These are phyloP conservation scores for Phlegmacium glaucopus DNA, from an alignment of 768 basidiomycete species.

Conservation along the genomic window DNA sequence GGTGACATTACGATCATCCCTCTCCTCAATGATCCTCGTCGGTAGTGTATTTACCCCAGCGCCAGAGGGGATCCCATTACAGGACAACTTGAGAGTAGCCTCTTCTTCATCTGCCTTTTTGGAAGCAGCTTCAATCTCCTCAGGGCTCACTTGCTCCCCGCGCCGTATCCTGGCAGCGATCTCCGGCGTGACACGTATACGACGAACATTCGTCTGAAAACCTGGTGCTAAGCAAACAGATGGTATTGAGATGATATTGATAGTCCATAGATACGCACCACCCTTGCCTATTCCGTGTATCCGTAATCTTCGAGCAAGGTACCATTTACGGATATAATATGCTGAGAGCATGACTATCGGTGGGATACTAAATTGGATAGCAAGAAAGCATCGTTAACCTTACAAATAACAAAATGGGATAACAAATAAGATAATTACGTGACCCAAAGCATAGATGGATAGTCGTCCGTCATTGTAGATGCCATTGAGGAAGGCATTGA, in stretches of 20 bases:
- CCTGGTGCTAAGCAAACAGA: conserved; percentile 38
- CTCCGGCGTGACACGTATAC: conserved; percentile 50
- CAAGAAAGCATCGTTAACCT: background rate
- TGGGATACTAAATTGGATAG: conserved; percentile 35
- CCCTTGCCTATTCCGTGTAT: conserved; percentile 56
- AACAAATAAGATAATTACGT: conserved; percentile 28
- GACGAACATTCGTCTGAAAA: conserved; percentile 51
- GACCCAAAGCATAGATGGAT: conserved; percentile 44
- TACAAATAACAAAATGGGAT: background rate
- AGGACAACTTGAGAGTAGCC: conserved; percentile 5
- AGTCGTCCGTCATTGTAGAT: conserved; percentile 21
- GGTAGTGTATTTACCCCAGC: conserved; percentile 9
- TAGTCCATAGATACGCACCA: conserved; percentile 28
- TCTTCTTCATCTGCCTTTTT: conserved; percentile 38
- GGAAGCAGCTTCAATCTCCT: conserved; percentile 47
- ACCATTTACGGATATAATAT: conserved; percentile 48
- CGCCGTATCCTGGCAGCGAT: conserved; percentile 49
- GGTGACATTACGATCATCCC: conserved; percentile 16
- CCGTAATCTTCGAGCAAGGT: conserved; percentile 39
- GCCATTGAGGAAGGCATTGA: background rate
- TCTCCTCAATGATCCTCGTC: conserved; percentile 21
- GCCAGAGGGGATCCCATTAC: conserved; percentile 6
- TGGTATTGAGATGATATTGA: background rate
- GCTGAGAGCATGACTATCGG: conserved; percentile 41
- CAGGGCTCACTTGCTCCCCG: conserved; percentile 51